Evolutionary conservation across 2,329 filamentous ascomycete species (phyloP), one percentile per base, ranked within the genome.

Genomic region (Thelonectria olida): DNA sequence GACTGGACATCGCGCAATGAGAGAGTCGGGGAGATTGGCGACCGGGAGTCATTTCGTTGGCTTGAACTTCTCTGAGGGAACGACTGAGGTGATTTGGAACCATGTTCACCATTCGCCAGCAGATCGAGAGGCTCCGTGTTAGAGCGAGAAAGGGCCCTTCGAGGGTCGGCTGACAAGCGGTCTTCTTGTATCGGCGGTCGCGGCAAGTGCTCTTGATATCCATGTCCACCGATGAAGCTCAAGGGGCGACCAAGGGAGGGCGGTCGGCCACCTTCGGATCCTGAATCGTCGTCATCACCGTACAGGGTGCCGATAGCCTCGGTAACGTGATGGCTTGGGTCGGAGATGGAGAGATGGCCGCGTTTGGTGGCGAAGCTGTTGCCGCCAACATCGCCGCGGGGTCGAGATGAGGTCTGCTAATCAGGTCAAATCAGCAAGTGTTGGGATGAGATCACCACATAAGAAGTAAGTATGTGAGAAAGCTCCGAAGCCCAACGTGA

Each of bases 241-340:
- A 94, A 25, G 13, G 42, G 42, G 27, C 42, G 42, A 13, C 22
- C 13, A 22, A 45, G 10, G 22, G 42, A 45, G 12, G 42, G 79
- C 34, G 92, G 92, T 45, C 91, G 88, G 39, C 81, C 77, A 57
- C 79, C 77, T 61, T 81, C 81, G 15, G 78, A 86, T 66, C 87
- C 85, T 2, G 79, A 86, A 68, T 92, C 87, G 68, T 89, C 87
- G 72, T 88, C 87, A 73, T 92, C 90, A 72, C 91, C 92, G 79
- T 97, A 97, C 79, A 97, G 87, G 71, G 93, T 93, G 53, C 92
- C 92, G 78, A 97, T 97, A 61, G 93, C 91, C 78, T 97, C 94
- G 58, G 93, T 97, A 75, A 97, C 92, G 86, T 97, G 94, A 80
- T 97, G 93, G 79, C 86, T 93, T 63, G 94, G 91, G 79, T 97